Base-by-base conservation (phyloP, 139 green algal species). In the Chlamydomonas sp. region DNA sequence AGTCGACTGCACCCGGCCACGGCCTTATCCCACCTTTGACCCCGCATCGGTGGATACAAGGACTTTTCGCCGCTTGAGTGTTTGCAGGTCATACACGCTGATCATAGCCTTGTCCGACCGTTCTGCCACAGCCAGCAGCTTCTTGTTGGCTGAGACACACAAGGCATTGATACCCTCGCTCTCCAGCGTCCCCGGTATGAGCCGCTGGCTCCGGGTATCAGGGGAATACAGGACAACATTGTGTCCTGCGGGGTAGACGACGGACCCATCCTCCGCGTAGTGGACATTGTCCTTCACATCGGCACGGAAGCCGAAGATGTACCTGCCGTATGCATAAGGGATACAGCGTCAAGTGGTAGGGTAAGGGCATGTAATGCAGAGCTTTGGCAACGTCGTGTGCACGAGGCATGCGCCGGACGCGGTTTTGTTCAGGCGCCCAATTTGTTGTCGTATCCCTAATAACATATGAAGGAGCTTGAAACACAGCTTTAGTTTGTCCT, bases 1-100 rank as follows among this genome's bases (percentile, higher is more conserved):
- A 69, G 64, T 12, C 31, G 63, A 9, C 57, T 63, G 59, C 58
- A 8, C 15, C 31, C 9, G 58, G 49, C n/a, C 63, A 18, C 58
- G 57, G 59, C 8, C 3, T 5, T 74, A 59, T 60, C 80, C 12
- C 63, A 97, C 96, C 93, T 96, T 97, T 69, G 92, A 94, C 58
- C 93, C 93, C 3, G 93, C 91, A 14, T 97, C 95, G 1, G 91
- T 82, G 15, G 94, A 90, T 1, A 93, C 81, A 31, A 99, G 89
- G 67, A 97, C 92, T 87, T 99, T 99, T 5, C 96, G 89, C 3
- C 96, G 88, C 88, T 98, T 99, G 1, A 98, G 91, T 1, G 96
- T 98, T 68, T 96, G 92, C 88, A 98, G 89, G 88, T 99, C 97
- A 84, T 96, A 98, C 0, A 99, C 89, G 18, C 94, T 96, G 18